phyloP scores from a whole-genome alignment of 2,329 filamentous ascomycete genomes.

The Trichoderma endophyticum region DNA sequence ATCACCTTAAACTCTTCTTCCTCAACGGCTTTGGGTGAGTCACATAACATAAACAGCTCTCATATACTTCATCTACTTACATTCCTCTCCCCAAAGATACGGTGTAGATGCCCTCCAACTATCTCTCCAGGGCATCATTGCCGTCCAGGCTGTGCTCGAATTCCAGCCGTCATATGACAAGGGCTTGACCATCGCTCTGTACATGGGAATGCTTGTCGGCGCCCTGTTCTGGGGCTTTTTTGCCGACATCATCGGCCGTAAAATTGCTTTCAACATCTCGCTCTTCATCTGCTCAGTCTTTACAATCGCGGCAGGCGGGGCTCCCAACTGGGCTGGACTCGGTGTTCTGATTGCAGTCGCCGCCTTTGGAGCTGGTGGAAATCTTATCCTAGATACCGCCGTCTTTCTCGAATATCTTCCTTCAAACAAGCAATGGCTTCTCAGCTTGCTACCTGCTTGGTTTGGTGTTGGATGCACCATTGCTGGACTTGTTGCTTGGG shows the following conservation, averaged over 20 bases:
- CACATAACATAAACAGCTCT: background rate
- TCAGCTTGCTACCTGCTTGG: conserved; percentile 57
- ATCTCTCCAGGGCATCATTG: conserved; percentile 58
- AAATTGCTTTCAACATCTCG: conserved; percentile 62
- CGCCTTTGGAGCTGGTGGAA: conserved; percentile 63
- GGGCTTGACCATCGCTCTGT: conserved; percentile 58
- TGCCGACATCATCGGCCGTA: conserved; percentile 62
- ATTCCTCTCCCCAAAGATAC: conserved; percentile 19
- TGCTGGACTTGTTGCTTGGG: conserved; percentile 50
- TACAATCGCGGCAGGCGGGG: conserved; percentile 59
- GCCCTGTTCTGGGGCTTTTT: conserved; percentile 63
- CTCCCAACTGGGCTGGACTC: conserved; percentile 60
- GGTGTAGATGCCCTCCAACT: conserved; percentile 51
- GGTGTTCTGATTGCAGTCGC: conserved; percentile 59
- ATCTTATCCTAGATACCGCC: conserved; percentile 60
- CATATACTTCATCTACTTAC: background rate
- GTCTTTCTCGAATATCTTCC: conserved; percentile 47
- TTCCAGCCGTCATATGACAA: conserved; percentile 40
- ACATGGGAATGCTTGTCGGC: conserved; percentile 43
- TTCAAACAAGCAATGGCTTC: conserved; percentile 59
- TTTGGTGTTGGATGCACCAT: conserved; percentile 49
- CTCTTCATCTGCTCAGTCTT: conserved; percentile 59
- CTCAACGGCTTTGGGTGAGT: conserved; percentile 55
- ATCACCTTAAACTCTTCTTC: conserved; percentile 56
- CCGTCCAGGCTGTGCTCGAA: conserved; percentile 52